phyloP scores from a whole-genome alignment of 2,329 filamentous ascomycete genomes.

The Sclerotinia subarctica region DNA sequence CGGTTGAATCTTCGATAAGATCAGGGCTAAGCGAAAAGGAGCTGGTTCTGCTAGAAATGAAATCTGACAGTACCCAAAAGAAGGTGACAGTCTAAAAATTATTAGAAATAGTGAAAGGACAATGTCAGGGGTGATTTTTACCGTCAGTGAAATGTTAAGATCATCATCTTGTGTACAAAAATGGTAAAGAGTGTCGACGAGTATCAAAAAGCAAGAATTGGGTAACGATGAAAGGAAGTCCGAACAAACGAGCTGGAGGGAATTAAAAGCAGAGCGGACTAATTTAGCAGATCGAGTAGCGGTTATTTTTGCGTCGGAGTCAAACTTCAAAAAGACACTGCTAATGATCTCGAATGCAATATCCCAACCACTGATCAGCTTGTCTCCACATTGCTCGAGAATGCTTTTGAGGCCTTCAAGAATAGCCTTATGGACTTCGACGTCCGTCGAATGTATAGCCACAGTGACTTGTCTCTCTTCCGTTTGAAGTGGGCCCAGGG shows the following conservation, averaged over 20 bases:
- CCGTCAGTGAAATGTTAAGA: slow-evolving; percentile 90
- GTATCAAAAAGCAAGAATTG: slow-evolving; percentile 66
- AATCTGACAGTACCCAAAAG: slow-evolving; percentile 94
- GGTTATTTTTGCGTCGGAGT: slow-evolving; percentile 26
- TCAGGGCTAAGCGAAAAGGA: slow-evolving; percentile 56
- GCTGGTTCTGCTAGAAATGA: slow-evolving; percentile 61
- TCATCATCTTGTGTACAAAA: slow-evolving; percentile 90
- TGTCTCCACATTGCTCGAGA: slow-evolving; percentile 85
- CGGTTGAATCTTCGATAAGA: slow-evolving; percentile 53
- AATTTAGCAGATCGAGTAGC: slow-evolving; percentile 66
- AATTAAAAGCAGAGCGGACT: slow-evolving; percentile 82
- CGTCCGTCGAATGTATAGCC: slow-evolving; percentile 59
- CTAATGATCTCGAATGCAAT: slow-evolving; percentile 81
- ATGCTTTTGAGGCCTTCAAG: slow-evolving; percentile 78
- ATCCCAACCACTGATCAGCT: slow-evolving; percentile 78
- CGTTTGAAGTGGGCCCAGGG: slow-evolving; percentile 57
- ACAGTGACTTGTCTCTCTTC: slow-evolving; percentile 53
- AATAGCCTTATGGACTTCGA: slow-evolving; percentile 76
- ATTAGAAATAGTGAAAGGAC: slow-evolving; percentile 21
- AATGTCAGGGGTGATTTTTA: slow-evolving; percentile 45
- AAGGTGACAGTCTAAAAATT: slow-evolving; percentile 74
- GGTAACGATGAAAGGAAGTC: slow-evolving; percentile 80
- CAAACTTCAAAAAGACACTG: slow-evolving; percentile 63
- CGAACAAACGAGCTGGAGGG: slow-evolving; percentile 87
- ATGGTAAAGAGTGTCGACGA: slow-evolving; percentile 83